phyloP scores from a whole-genome alignment of 75 land plant genomes.

The Chamaecyparis obtusa region DNA sequence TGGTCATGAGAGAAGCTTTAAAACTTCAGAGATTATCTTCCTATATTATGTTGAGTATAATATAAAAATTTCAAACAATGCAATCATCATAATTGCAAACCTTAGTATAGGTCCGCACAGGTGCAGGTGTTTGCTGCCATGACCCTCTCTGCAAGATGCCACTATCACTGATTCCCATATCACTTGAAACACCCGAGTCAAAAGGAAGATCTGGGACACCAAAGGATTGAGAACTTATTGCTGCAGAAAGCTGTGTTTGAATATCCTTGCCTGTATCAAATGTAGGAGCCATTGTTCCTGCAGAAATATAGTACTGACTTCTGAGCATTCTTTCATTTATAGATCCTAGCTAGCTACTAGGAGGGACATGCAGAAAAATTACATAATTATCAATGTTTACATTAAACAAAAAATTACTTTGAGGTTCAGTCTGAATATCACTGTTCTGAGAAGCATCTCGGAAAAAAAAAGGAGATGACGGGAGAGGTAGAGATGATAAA shows the following conservation, averaged over 20 bases:
- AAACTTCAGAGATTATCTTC: not conserved
- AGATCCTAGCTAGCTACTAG: slow-evolving; percentile 34
- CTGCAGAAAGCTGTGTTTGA: slow-evolving; percentile 60
- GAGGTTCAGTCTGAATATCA: slow-evolving; percentile 40
- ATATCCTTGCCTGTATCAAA: slow-evolving; percentile 41
- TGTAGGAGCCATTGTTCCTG: slow-evolving; percentile 26
- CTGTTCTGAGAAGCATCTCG: slow-evolving; percentile 48
- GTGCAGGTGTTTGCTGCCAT: slow-evolving; percentile 51
- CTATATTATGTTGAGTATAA: not conserved
- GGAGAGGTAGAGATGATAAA: slow-evolving; percentile 34
- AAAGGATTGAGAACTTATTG: slow-evolving; percentile 63
- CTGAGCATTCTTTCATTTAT: slow-evolving; percentile 44
- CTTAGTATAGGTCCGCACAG: slow-evolving; percentile 90
- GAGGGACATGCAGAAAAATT: slow-evolving; percentile 30
- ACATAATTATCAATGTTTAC: slow-evolving; percentile 36
- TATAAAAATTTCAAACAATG: not conserved
- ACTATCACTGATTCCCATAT: slow-evolving; percentile 57
- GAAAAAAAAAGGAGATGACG: slow-evolving; percentile 31
- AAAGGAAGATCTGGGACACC: slow-evolving; percentile 54
- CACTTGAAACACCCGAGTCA: slow-evolving; percentile 61
- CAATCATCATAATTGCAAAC: slow-evolving; percentile 26
- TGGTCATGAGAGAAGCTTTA: not conserved
- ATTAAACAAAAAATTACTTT: slow-evolving; percentile 35
- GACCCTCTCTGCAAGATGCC: slow-evolving; percentile 50
- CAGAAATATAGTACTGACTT: slow-evolving; percentile 47